These are phyloP conservation scores for Nemania abortiva DNA, from an alignment of 2,329 filamentous ascomycete genomes.

Conservation along the genomic window DNA sequence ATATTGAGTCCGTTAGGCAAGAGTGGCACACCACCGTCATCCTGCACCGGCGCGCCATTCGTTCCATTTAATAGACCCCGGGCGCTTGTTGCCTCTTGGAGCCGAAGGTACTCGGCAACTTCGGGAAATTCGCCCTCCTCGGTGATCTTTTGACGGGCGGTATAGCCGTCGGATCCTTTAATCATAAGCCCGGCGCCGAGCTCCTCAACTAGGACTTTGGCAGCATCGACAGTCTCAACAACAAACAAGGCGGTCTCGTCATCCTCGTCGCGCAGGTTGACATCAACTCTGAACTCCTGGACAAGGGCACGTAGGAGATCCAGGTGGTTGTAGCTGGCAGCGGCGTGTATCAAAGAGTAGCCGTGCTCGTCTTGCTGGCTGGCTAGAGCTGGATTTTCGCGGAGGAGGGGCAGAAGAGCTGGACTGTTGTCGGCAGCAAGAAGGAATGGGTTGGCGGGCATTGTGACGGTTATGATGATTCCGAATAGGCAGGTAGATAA, in stretches of 20 bases:
- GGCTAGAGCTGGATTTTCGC: constrained; percentile 80
- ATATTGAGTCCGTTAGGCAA: constrained; percentile 82
- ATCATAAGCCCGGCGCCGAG: constrained; percentile 75
- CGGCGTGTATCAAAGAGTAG: constrained; percentile 94
- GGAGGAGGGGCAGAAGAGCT: constrained; percentile 79
- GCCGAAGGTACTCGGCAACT: constrained; percentile 77
- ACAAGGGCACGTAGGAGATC: constrained; percentile 82
- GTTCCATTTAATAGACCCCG: constrained; percentile 48
- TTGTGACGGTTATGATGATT: constrained; percentile 41
- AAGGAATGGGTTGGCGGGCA: constrained; percentile 74
- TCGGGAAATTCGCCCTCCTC: constrained; percentile 82
- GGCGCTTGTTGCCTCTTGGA: constrained; percentile 50
- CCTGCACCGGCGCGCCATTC: constrained; percentile 48
- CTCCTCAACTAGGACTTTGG: constrained; percentile 84
- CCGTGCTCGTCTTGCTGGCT: constrained; percentile 87
- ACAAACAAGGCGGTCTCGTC: constrained; percentile 95
- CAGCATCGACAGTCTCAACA: constrained; percentile 83
- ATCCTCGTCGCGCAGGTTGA: constrained; percentile 89
- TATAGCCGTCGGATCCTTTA: constrained; percentile 80
- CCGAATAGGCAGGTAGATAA: not conserved
- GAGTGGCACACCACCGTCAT: constrained; percentile 63
- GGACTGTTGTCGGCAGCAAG: constrained; percentile 85
- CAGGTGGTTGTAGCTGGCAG: constrained; percentile 90
- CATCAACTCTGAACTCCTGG: constrained; percentile 79
- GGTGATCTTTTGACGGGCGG: constrained; percentile 83